Evolutionary conservation across 306 rosid species (phyloP), one percentile per base, ranked within the genome.

Genomic region (Trifolium dubium): DNA sequence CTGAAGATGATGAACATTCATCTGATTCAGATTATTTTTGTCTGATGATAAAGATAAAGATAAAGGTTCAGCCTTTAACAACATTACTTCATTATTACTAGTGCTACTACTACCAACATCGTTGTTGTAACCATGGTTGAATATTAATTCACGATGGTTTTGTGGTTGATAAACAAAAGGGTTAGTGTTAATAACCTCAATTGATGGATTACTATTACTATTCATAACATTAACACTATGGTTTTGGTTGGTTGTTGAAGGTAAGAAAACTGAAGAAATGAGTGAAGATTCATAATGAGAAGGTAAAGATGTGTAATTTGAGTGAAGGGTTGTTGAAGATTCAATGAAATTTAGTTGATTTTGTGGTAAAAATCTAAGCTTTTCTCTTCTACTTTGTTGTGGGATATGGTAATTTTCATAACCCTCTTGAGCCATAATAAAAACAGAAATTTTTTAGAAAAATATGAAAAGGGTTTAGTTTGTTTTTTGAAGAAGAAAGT

Each of bases 321-420:
- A 29, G 8, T 69, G 82, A 1, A 84, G 73, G 50, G 29, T 11
- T 8, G 60, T 6, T 6, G 54, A 17, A 7, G 84, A 28, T 43
- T 79, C 84, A 58, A 64, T 79, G n/a, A 82, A 60, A 49, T 64
- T 18, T 3, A 49, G 29, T 39, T 71, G 81, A 39, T 78, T 55
- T 64, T 72, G 82, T 59, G 67, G 56, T 0, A 74, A 29, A 3
- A 87, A 84, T 49, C 97, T 73, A 29, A 91, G 96, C 78, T 91
- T 91, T 31, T 89, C 96, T 76, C 97, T 82, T 69, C 97, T 76
- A 68, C 97, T 92, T 69, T 92, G 96, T 49, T 89, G 97, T 3
- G 97, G 96, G 13, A 87, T 88, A 81, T 92, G 97, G 74, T 81
- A 86, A n/a, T 89, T 76, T 62, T 86, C 92, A 55, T 80, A 89